These are phyloP conservation scores for Boletus patriciae DNA, from an alignment of 768 basidiomycete genomes.

Conservation along the genomic window DNA sequence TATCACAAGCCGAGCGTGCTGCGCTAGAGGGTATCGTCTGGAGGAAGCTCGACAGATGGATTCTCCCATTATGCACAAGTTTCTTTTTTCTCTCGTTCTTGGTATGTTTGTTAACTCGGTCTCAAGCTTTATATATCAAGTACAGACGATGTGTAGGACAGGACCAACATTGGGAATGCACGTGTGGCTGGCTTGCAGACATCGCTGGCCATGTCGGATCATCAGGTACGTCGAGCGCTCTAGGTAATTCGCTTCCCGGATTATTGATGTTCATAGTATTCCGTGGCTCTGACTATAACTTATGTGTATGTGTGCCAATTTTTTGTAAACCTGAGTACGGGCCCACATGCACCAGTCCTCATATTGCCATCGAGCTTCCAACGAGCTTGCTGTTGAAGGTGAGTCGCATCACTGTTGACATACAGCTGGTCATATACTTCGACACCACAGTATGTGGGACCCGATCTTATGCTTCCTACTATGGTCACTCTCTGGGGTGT, in stretches of 20 bases:
- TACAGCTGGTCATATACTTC: neutral
- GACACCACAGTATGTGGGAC: neutral
- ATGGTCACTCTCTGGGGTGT: neutral
- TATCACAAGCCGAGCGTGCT: constrained; percentile 6
- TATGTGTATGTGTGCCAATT: constrained; percentile 24
- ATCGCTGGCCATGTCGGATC: constrained; percentile 37
- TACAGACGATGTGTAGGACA: constrained; percentile 26
- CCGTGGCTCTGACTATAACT: constrained; percentile 9
- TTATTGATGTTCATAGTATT: constrained; percentile 29
- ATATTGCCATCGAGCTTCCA: constrained; percentile 58
- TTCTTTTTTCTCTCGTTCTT: constrained; percentile 51
- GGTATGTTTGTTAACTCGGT: constrained; percentile 33
- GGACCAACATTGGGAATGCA: constrained; percentile 57
- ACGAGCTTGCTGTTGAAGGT: constrained; percentile 60
- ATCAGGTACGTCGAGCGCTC: constrained; percentile 17
- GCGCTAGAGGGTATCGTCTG: constrained; percentile 41
- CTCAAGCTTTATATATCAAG: neutral
- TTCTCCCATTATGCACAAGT: constrained; percentile 50
- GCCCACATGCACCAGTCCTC: constrained; percentile 34
- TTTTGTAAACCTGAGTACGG: constrained; percentile 20
- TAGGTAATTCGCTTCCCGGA: neutral
- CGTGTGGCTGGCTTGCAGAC: constrained; percentile 58
- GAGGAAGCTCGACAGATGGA: constrained; percentile 48
- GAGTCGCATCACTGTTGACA: neutral
- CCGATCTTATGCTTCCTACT: constrained; percentile 1